Evolutionary conservation across 2,329 filamentous ascomycete genomes (phyloP).

Genomic region (Pyrenochaeta sp.): DNA sequence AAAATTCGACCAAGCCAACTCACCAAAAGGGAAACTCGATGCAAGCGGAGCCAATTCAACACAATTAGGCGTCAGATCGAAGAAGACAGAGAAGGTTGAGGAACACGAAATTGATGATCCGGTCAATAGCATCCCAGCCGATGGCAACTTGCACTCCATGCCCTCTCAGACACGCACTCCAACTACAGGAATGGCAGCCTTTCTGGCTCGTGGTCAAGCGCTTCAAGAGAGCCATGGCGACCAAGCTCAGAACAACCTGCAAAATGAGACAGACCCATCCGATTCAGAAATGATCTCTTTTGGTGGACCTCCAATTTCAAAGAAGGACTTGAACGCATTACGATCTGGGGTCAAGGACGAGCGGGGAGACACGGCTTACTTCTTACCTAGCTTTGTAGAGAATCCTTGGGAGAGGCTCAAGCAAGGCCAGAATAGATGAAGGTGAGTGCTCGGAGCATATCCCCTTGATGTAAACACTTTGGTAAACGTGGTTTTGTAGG

Average conservation of each 20-base stretch:
- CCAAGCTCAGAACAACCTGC: background rate
- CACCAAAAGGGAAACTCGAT: conserved; percentile 50
- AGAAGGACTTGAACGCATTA: conserved; percentile 45
- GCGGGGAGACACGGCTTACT: conserved; percentile 72
- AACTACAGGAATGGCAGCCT: conserved; percentile 38
- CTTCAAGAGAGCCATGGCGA: conserved; percentile 26
- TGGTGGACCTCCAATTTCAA: conserved; percentile 35
- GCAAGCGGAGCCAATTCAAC: conserved; percentile 45
- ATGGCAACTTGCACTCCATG: no score
- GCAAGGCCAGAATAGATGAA: conserved; percentile 7
- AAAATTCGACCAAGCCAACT: conserved; percentile 68
- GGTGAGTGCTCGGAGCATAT: conserved; percentile 1
- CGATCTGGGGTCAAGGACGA: conserved; percentile 52
- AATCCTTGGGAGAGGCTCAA: conserved; percentile 69
- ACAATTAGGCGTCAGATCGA: conserved; percentile 48
- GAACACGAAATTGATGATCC: background rate
- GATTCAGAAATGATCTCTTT: conserved; percentile 33
- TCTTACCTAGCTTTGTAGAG: conserved; percentile 71
- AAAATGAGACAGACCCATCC: conserved; percentile 6
- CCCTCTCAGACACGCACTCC: conserved; percentile 22
- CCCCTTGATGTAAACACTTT: no score
- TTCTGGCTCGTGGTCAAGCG: conserved; percentile 38
- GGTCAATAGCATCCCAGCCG: no score
- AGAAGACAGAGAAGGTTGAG: conserved; percentile 13
- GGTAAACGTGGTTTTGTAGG: no score